Evolutionary conservation across 2,329 filamentous ascomycete genomes (phyloP).

Genomic region (Fusarium ambrosium): DNA sequence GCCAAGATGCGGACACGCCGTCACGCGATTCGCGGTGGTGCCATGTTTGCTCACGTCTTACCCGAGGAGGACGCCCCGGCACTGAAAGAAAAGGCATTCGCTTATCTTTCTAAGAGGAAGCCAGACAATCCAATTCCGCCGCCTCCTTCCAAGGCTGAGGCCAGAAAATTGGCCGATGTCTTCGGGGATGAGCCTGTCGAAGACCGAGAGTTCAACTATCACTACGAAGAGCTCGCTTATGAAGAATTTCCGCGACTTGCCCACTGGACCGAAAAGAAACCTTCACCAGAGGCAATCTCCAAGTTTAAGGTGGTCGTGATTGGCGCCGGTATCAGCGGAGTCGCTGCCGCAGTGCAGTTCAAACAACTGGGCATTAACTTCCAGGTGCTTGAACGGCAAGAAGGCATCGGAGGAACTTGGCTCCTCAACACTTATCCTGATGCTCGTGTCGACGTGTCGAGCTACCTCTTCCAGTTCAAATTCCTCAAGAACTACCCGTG

Average conservation of each 20-base stretch:
- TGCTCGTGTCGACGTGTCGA: constrained; percentile 14
- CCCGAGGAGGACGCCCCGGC: no score
- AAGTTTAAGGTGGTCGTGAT: constrained; percentile 17
- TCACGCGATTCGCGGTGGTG: no score
- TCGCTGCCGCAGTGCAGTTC: constrained; percentile 19
- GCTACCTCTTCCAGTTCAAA: constrained; percentile 24
- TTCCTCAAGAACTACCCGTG: constrained; percentile 25
- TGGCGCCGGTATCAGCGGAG: constrained; percentile 18
- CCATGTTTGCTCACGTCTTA: no score
- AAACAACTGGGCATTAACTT: constrained; percentile 15
- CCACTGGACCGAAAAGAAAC: constrained; percentile 10
- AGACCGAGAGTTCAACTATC: constrained; percentile 4
- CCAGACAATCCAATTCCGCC: no score
- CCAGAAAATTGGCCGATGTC: no score
- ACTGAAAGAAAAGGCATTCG: no score
- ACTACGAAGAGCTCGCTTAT: constrained; percentile 20
- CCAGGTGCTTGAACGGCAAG: constrained; percentile 11
- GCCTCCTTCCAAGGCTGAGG: no score
- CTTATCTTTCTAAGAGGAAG: no score
- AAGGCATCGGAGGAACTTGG: constrained; percentile 19
- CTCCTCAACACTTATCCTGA: constrained; percentile 18
- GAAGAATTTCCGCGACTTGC: constrained; percentile 9
- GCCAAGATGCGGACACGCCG: no score
- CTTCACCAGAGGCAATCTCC: constrained; percentile 7
- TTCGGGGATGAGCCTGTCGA: background rate